Evolutionary conservation across 805 yeast genomes (phyloP), one percentile per base, ranked within the genome.

Genomic region (Metschnikowia cerradonensis): DNA sequence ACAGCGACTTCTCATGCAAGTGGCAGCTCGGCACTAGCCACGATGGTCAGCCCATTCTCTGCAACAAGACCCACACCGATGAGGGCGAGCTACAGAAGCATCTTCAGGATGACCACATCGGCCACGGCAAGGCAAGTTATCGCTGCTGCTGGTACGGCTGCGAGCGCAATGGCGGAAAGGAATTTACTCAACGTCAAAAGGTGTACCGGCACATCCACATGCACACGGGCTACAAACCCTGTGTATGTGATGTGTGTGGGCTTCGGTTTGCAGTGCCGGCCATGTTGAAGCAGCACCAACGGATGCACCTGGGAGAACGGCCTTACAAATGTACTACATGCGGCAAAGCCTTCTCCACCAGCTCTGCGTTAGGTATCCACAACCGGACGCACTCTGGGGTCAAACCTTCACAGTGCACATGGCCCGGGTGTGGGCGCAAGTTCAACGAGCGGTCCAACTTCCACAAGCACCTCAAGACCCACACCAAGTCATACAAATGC

Each of bases 361-460:
- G 88, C 30, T 84, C 94, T 3, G 84, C 94, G 14, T 72, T 91
- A 41, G 85, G 90, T 1, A 89, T 92, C 31, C 98, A 94, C 68
- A 67, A 79, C 42, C 75, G 98, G 53, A 84, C 84, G 2, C 99
- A 92, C 67, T 87, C 96, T 0, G 97, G 97, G 1, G 92, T 86
- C 52, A 89, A 86, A 66, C 97, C 97, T 2, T 71, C 92, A 57
- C 72, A 67, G 33, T 92, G 98, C 67, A 84, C 83, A 55, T 79
- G 80, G 68, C 89, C 88, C 0, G 85, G 88, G 1, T 92, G 99
- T 65, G 84, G 82, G 15, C 90, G 88, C 65, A 68, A 88, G 48
- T 92, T 92, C 63, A 85, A 92, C 52, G 98, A 94, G 66, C 83
- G 92, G 44, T 86, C 96, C 15, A 94, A 92, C 65, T 72, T 92